phyloP scores from a whole-genome alignment of 257 asterid species.

The Thymus quinquecostatus region DNA sequence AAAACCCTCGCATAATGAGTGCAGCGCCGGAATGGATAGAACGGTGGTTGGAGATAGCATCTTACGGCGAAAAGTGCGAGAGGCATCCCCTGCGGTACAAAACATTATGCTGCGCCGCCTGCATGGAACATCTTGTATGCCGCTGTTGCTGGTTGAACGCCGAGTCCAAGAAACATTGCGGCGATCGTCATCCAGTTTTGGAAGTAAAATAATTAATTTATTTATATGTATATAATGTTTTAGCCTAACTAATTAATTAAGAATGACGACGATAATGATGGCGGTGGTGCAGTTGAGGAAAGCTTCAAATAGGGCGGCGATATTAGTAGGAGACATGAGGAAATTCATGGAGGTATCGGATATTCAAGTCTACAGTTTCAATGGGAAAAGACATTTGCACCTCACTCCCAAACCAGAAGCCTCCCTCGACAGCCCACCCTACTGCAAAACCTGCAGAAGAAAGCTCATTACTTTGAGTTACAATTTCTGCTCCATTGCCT shows the following conservation, averaged over 20 bases:
- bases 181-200: neutral
- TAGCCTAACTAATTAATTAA: no score
- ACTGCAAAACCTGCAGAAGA: neutral
- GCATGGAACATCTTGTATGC: neutral
- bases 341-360: neutral
- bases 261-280: no score
- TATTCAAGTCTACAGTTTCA: neutral
- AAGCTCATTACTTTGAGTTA: neutral
- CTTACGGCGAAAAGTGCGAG: neutral
- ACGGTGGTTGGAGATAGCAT: neutral
- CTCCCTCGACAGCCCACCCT: neutral
- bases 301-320: neutral
- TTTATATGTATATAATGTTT: no score
- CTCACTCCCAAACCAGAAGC: neutral
- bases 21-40: neutral
- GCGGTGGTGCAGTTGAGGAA: neutral
- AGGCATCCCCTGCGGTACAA: neutral
- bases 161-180: neutral
- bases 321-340: neutral
- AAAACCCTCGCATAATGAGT: no score
- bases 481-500: slow-evolving; percentile 20
- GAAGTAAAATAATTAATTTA: no score
- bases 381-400: neutral
- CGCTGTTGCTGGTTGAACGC: neutral
- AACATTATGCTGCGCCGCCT: neutral